A percentile compares a stretch with the other conserved stretches of the same genome.
phyloP scores from a whole-genome alignment of 2,329 filamentous ascomycete species.

The Macrophomina tecta region DNA sequence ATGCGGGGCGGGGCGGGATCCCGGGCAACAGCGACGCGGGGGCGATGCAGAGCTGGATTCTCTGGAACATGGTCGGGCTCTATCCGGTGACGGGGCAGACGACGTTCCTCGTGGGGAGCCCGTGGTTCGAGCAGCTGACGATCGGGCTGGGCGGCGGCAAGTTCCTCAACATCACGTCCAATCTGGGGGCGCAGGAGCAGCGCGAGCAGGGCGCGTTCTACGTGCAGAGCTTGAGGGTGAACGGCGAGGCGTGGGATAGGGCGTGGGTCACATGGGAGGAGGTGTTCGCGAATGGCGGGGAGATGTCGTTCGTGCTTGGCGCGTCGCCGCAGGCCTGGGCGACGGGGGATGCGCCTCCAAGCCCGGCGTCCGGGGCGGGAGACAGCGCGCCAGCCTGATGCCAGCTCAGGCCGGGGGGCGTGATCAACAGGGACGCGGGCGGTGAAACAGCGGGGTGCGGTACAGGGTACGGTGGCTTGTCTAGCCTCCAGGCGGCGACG shows the following conservation, averaged over 20 bases:
- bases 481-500: neutral
- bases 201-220: conserved; percentile 58
- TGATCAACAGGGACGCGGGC: neutral
- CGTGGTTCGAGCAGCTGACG: conserved; percentile 56
- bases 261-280: conserved; percentile 71
- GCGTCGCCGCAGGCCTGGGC: conserved; percentile 43
- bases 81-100: conserved; percentile 73
- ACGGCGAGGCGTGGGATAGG: conserved; percentile 67
- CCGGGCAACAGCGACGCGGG: conserved; percentile 75
- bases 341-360: conserved; percentile 35
- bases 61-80: conserved; percentile 58
- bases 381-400: conserved; percentile 11
- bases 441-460: neutral
- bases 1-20: conserved; percentile 60
- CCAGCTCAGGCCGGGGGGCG: conserved; percentile 23
- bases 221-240: conserved; percentile 70
- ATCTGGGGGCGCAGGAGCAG: conserved; percentile 52
- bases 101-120: conserved; percentile 65
- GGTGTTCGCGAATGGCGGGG: conserved; percentile 61
- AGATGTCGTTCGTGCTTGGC: conserved; percentile 42
- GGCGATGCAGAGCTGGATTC: conserved; percentile 72
- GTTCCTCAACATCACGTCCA: conserved; percentile 60
- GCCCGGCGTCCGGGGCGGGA: conserved; percentile 16
- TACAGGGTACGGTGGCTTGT: neutral
- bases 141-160: conserved; percentile 64